Conservation (phyloP, 2,329 filamentous ascomycete species). For the Beauveria sp. region DNA sequence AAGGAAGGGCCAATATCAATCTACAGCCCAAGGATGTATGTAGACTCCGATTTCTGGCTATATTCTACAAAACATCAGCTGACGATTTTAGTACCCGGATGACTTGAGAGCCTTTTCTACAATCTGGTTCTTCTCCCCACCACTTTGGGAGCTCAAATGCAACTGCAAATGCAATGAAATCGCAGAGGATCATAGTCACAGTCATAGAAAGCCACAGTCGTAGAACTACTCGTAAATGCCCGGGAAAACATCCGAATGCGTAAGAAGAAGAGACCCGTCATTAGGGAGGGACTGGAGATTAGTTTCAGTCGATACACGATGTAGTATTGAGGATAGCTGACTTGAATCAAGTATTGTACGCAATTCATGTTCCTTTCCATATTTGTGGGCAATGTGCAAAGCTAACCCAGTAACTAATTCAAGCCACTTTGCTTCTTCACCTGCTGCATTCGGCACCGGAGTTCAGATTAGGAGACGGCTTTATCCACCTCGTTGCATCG, state of each 20-base stretch:
- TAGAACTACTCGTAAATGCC: too few species aligned
- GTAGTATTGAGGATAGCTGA: too few species aligned
- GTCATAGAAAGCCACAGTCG: too few species aligned
- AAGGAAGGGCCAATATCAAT: slow-evolving; percentile 5
- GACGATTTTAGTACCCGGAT: background rate
- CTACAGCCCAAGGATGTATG: slow-evolving; percentile 4
- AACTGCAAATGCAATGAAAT: background rate
- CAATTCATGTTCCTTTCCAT: too few species aligned
- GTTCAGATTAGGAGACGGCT: background rate
- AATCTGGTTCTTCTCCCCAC: background rate
- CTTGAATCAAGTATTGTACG: too few species aligned
- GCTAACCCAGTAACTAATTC: background rate
- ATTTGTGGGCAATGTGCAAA: background rate
- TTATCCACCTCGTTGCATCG: slow-evolving; percentile 6
- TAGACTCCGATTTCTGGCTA: background rate
- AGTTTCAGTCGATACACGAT: too few species aligned
- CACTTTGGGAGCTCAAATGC: background rate
- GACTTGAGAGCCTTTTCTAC: background rate
- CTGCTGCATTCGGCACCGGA: background rate
- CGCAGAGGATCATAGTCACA: background rate
- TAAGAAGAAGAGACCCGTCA: too few species aligned
- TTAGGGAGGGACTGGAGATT: too few species aligned
- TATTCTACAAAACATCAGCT: background rate
- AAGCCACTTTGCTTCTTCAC: background rate
- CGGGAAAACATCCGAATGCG: too few species aligned